phyloP scores from a whole-genome alignment of 2,329 filamentous ascomycete species.

The Talaromyces sp. region DNA sequence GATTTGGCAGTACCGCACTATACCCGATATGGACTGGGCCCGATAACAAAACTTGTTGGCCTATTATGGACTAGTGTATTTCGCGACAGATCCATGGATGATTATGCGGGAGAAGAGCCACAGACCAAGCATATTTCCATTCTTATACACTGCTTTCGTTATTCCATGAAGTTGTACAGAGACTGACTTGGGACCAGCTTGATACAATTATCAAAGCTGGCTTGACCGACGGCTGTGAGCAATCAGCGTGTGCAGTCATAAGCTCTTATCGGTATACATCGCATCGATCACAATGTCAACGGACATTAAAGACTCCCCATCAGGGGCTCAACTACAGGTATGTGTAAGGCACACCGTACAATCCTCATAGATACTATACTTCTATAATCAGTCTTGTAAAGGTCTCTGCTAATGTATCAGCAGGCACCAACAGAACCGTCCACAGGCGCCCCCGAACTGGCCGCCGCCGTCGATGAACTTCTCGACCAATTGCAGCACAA shows the following conservation, averaged over 20 bases:
- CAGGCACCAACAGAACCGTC: constrained; percentile 12
- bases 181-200: no score
- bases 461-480: constrained; percentile 78
- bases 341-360: no score
- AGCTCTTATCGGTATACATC: not conserved
- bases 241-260: not conserved
- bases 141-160: not conserved
- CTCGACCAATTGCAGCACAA: constrained; percentile 80
- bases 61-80: not conserved
- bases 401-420: not conserved
- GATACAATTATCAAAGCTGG: not conserved
- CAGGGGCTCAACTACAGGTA: constrained; percentile 3
- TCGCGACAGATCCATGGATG: not conserved
- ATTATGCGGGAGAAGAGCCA: constrained; percentile 5
- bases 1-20: constrained; percentile 6
- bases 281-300: constrained; percentile 14
- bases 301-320: constrained; percentile 13
- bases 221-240: not conserved
- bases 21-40: constrained; percentile 16
- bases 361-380: not conserved
- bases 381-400: not conserved
- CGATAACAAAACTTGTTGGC: constrained; percentile 2
- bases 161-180: not conserved
- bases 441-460: constrained; percentile 54
- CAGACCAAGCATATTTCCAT: not conserved